Conservation (phyloP, 2,329 filamentous ascomycete genomes). For the Pseudogymnoascus sp. region DNA sequence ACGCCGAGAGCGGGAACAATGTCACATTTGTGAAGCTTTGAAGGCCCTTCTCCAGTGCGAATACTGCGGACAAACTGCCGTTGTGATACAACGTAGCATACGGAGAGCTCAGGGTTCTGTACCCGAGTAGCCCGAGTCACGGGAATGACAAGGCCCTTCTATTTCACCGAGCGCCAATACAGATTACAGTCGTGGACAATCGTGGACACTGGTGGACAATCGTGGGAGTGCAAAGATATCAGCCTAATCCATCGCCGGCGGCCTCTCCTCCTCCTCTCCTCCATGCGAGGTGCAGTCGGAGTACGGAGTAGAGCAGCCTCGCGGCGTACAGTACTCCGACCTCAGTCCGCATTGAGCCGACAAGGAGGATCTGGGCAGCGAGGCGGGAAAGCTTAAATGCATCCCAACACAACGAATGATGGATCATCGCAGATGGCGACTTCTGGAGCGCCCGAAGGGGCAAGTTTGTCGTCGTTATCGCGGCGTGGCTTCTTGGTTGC, state of each 20-base stretch:
- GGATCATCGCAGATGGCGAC: neutral
- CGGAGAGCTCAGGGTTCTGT: neutral
- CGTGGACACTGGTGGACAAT: neutral
- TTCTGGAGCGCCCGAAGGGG: neutral
- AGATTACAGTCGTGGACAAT: neutral
- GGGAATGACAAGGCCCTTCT: neutral
- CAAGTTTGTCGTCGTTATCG: slow-evolving; percentile 5
- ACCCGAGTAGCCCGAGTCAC: neutral
- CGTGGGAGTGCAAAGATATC: neutral
- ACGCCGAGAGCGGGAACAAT: neutral
- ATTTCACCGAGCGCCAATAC: slow-evolving; percentile 3
- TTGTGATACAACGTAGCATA: neutral
- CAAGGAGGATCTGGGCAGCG: neutral
- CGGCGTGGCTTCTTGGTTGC: neutral
- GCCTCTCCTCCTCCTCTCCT: neutral
- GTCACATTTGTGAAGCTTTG: slow-evolving; percentile 1
- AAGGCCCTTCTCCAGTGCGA: neutral
- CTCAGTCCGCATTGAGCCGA: neutral
- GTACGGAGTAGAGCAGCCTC: neutral
- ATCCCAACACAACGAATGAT: neutral
- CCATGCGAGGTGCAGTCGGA: neutral
- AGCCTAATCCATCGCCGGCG: neutral
- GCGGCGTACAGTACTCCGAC: neutral
- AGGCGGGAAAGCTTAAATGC: neutral
- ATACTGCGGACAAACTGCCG: neutral